phyloP scores from a whole-genome alignment of 1,284 basidiomycete genomes.

The Malassezia psittaci region DNA sequence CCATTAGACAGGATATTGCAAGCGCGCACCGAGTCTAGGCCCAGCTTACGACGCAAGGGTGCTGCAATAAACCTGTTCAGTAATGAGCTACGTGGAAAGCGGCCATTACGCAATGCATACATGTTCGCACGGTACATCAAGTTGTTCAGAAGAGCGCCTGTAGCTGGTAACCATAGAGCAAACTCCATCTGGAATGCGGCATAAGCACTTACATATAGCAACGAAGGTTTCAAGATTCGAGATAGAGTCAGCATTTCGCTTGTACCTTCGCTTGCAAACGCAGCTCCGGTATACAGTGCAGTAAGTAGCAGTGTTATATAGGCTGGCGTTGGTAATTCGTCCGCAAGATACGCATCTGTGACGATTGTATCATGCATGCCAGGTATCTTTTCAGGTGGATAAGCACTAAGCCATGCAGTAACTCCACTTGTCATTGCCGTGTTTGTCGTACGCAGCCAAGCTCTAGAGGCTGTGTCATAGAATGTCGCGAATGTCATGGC shows the following conservation, averaged over 20 bases:
- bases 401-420: conserved; percentile 28
- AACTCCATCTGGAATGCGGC: conserved; percentile 27
- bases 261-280: conserved; percentile 21
- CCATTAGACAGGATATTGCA: conserved; percentile 21
- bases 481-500: conserved; percentile 5
- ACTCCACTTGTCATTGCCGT: conserved; percentile 18
- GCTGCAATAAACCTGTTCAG: conserved; percentile 25
- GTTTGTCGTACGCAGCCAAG: conserved; percentile 9
- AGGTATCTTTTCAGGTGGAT: conserved; percentile 23
- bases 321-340: conserved; percentile 19
- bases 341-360: conserved; percentile 17
- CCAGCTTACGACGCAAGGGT: conserved; percentile 17
- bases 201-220: conserved; percentile 28
- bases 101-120: conserved; percentile 30
- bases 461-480: neutral
- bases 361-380: conserved; percentile 29
- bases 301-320: conserved; percentile 29
- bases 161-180: conserved; percentile 18
- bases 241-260: neutral
- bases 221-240: conserved; percentile 17
- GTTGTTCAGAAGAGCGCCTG: conserved; percentile 16
- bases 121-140: conserved; percentile 20
- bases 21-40: conserved; percentile 19
- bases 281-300: conserved; percentile 37
- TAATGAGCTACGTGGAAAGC: conserved; percentile 18